Percentiles rank a stretch among this genome's conserved stretches.
These are phyloP conservation scores for Phytomonas sp. DNA, from an alignment of 208 protist genomes.

Conservation along the genomic window DNA sequence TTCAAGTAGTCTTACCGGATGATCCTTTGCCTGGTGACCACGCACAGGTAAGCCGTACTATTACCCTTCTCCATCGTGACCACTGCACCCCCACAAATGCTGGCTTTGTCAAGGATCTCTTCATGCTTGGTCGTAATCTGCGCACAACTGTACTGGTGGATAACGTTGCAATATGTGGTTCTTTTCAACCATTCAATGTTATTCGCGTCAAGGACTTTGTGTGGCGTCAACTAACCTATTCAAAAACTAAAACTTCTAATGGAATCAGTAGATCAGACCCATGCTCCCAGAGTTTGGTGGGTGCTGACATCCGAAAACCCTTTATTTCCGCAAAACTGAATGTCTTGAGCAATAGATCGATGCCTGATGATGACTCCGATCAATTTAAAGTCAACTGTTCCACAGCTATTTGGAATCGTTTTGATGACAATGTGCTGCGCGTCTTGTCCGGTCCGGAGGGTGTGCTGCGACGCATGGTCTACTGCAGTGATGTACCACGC, in stretches of 20 bases:
- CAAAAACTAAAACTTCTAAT: conserved; percentile 12
- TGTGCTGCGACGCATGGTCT: background rate
- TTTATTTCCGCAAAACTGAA: background rate
- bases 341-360: background rate
- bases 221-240: background rate
- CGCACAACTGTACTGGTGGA: conserved; percentile 38
- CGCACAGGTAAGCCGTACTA: conserved; percentile 4
- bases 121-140: conserved; percentile 45
- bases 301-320: background rate
- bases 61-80: conserved; percentile 39
- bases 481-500: background rate
- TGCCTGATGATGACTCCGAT: background rate
- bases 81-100: conserved; percentile 47
- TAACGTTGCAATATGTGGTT: conserved; percentile 38
- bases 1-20: background rate
- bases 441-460: background rate
- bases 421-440: background rate
- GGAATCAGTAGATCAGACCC: background rate
- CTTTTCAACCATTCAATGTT: conserved; percentile 57
- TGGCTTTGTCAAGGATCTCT: conserved; percentile 58
- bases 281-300: background rate
- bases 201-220: conserved; percentile 36
- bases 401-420: background rate
- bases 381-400: background rate
- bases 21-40: background rate